Percentiles rank a stretch among this genome's conserved stretches.
Evolutionary conservation across 2,329 filamentous ascomycete genomes (phyloP).

Genomic region (Trichophyton verrucosum): DNA sequence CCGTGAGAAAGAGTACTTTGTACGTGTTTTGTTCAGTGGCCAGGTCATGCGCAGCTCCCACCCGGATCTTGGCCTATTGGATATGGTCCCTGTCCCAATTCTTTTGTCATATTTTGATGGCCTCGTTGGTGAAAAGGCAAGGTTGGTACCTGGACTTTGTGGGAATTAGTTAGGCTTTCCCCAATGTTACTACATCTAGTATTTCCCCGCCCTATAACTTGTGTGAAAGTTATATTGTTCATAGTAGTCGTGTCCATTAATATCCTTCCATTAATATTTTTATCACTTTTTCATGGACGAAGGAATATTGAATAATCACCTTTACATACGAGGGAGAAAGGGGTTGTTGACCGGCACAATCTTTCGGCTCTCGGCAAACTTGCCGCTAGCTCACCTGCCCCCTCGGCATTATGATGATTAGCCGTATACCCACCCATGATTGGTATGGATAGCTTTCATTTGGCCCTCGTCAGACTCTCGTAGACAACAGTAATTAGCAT

Average conservation of each 20-base stretch:
- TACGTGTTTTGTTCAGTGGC: slow-evolving; percentile 62
- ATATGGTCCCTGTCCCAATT: slow-evolving; percentile 56
- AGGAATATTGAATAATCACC: too few species aligned
- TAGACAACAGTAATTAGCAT: too few species aligned
- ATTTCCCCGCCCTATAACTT: not conserved
- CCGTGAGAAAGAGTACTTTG: slow-evolving; percentile 31
- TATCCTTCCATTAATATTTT: too few species aligned
- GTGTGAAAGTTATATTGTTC: too few species aligned
- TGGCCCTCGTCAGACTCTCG: too few species aligned
- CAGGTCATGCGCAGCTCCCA: slow-evolving; percentile 54
- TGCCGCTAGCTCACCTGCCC: not conserved
- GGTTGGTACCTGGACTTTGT: slow-evolving; percentile 32
- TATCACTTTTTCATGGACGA: too few species aligned
- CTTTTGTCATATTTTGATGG: slow-evolving; percentile 60
- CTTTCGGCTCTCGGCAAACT: not conserved
- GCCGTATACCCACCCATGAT: not conserved
- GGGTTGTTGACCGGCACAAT: not conserved
- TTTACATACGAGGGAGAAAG: too few species aligned
- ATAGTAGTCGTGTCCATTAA: too few species aligned
- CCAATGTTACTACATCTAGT: not conserved
- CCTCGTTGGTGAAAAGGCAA: slow-evolving; percentile 46
- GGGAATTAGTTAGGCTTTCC: not conserved
- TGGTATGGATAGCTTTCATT: not conserved
- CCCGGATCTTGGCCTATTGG: slow-evolving; percentile 53
- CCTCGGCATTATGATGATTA: not conserved